Base-by-base conservation (phyloP, 140 eudicot genomes). In the Ambrosia hybrid region DNA sequence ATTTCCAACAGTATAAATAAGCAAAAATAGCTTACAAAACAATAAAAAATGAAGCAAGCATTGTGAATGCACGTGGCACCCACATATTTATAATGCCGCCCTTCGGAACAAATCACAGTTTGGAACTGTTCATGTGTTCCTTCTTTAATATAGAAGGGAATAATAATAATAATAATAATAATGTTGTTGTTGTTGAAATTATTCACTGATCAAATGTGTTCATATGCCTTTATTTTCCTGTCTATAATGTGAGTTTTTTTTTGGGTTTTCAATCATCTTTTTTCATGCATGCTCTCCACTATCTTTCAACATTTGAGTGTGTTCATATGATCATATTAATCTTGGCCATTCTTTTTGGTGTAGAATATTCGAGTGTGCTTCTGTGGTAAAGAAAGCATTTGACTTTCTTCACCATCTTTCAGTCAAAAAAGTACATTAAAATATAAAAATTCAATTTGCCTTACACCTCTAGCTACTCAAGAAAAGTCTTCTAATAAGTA, bases 281-380 rank as follows among this genome's bases (percentile, higher is more conserved):
- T 65, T 38, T 66, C 79, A 73, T 79, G 83, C 83, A 79, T 66
- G 71, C 79, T 58, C 83, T 73, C 83, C 83, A 79, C 79, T 79
- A 79, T 57, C 75, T 73, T 49, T 48, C 14, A 73, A 5, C 5
- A 52, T 73, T 65, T 60, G 74, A 72, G 83, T 78, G 70, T 72
- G 26, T 21, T 73, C 65, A 55, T 69, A 68, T 68, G 71, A 48
- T 61, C 76, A 76, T 60, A 46, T 37, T 41, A 41, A 41, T 37
- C 53, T 72, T 65, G 65, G 48, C 74, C 51, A 66, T 73, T 73
- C 78, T 61, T 79, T 78, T 79, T 66, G 65, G 68, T 51, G 71
- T 48, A 38, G 51, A 57, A 58, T 57, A 55, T 66, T 73, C 63
- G 79, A 79, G 79, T 73, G 70, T 78, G 70, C 65, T 65, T 64